Percentiles rank a stretch among this genome's conserved stretches.
phyloP scores from a whole-genome alignment of 1,284 basidiomycete species.

The Heterobasidion irregulare region DNA sequence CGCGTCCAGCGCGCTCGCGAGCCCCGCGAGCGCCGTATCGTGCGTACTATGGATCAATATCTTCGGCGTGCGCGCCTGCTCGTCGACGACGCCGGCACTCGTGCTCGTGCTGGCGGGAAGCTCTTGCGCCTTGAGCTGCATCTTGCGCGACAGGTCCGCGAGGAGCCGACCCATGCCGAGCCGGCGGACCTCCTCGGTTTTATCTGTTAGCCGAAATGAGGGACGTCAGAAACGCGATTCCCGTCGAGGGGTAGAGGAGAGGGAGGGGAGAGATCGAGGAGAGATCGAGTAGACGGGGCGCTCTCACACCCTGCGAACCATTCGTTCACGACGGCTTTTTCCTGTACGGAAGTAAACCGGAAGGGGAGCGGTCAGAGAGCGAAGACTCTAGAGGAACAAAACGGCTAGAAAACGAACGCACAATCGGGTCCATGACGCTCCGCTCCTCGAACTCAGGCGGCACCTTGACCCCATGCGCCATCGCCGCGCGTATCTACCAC shows the following conservation, averaged over 20 bases:
- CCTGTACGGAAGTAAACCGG: constrained; percentile 29
- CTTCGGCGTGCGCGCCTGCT: constrained; percentile 35
- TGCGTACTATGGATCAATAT: constrained; percentile 68
- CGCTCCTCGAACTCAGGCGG: constrained; percentile 66
- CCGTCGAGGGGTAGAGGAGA: constrained; percentile 2
- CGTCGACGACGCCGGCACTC: neutral
- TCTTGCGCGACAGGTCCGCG: constrained; percentile 50
- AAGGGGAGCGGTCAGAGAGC: neutral
- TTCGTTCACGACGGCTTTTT: constrained; percentile 67
- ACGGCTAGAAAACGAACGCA: constrained; percentile 23
- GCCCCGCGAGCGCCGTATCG: constrained; percentile 67
- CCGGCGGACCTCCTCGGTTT: constrained; percentile 65
- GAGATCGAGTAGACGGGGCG: neutral
- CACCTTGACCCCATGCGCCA: constrained; percentile 62
- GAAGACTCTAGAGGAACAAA: neutral
- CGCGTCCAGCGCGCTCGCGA: constrained; percentile 64
- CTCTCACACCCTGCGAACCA: constrained; percentile 57
- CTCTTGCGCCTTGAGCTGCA: constrained; percentile 44
- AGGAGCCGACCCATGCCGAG: constrained; percentile 74
- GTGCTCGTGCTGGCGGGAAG: constrained; percentile 13
- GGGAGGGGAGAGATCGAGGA: neutral
- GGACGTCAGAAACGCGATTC: too few species aligned
- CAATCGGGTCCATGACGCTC: constrained; percentile 46
- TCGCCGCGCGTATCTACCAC: constrained; percentile 51
- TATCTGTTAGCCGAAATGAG: constrained; percentile 33